phyloP scores from a whole-genome alignment of 805 yeast species.

The Candida quercuum region DNA sequence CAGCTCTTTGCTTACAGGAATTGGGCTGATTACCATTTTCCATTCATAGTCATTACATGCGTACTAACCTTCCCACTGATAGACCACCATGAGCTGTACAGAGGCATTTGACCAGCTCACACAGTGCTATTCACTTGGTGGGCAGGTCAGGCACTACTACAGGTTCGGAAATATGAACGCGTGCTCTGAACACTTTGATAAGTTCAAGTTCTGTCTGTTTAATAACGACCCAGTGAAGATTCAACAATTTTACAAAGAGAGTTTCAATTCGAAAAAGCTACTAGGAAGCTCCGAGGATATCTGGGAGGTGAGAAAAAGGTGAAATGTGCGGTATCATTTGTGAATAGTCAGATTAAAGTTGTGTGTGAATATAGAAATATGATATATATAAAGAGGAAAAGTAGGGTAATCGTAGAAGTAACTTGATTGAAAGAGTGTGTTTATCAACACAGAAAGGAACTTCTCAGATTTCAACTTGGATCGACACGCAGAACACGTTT shows the following conservation, averaged over 20 bases:
- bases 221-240: conserved; percentile 57
- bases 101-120: conserved; percentile 86
- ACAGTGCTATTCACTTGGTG: conserved; percentile 85
- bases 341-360: conserved; percentile 1
- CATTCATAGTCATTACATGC: no score
- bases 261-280: conserved; percentile 53
- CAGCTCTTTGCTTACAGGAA: no score
- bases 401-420: no score
- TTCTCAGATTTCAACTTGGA: no score
- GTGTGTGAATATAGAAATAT: no score
- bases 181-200: conserved; percentile 65
- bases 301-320: conserved; percentile 46
- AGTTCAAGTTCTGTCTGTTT: conserved; percentile 74
- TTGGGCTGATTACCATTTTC: no score
- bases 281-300: conserved; percentile 80
- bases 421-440: no score
- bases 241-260: conserved; percentile 64
- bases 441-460: no score
- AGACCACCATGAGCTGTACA: conserved; percentile 59
- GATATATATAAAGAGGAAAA: no score
- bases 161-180: conserved; percentile 73
- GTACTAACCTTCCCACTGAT: conserved; percentile 7
- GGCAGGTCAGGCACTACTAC: conserved; percentile 80
- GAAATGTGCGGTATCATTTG: background rate
- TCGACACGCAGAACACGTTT: no score